Evolutionary conservation across 352 stramenopile species (phyloP), one percentile per base, ranked within the genome.

Genomic region (Globisporangium nunn): DNA sequence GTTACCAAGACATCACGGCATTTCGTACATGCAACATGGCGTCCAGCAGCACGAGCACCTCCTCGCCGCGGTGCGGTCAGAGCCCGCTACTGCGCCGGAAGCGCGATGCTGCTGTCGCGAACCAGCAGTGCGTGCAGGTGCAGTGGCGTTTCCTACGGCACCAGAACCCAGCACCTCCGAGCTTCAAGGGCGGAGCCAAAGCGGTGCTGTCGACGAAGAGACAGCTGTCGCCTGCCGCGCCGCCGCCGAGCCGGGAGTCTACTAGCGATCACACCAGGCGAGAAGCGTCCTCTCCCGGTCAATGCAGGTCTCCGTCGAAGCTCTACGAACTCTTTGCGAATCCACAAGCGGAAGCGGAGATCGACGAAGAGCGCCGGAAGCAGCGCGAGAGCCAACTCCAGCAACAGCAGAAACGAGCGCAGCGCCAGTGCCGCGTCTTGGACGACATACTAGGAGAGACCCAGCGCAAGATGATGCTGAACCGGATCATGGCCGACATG

Each of bases 401-500:
- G n/a, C 50, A 63, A 28, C 41, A 40, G 17, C 50, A 67, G 18
- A 59, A 67, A 29, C 33, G 53, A 1, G 45, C 30, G 0, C 54
- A 67, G 12, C 11, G 40, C 35, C 57, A 68, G 35, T 61, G 50
- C 14, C 68, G 68, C 6, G 70, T 71, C 14, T 54, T 83, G 14
- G 71, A 81, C 43, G 71, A 85, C 47, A 68, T 88, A 40, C 70
- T 75, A 45, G 78, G 78, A 0, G 75, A 87, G 50, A 85, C 74
- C 1, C 78, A 88, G 41, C 74, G 78, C 3, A 68, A 87, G 64
- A 74, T 66, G 0, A 72, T 86, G 68, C 62, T 88, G 4, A 68
- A 78, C 54, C 68, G 76, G 1, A 77, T 86, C 58, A 71, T 88
- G 64, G 70, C 67, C n/a, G 78, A 86, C 29, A 88, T 88, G 75